Evolutionary conservation across 1,139 yeast genomes (phyloP), one percentile per base, ranked within the genome.

Genomic region (Pichia sp.): DNA sequence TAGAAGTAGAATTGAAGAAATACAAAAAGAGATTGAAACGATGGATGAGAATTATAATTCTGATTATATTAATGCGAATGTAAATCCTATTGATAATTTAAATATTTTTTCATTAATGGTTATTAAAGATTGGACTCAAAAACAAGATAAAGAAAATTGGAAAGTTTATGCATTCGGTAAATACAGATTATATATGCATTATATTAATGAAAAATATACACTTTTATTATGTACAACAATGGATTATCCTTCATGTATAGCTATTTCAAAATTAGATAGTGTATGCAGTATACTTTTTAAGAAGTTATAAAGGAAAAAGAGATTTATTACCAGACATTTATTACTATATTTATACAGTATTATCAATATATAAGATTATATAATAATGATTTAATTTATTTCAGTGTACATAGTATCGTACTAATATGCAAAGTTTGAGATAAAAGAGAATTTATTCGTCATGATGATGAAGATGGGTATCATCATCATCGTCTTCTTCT

Each of bases 61-160:
- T 8, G 58, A 56, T 33, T 56, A 56, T 35, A 55, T 58, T 15
- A 48, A 53, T 35, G 56, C 59, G 3, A 50, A 49, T 41, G 42
- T 51, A 6, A 52, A 63, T 13, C 63, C 68, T 6, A 35, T 50
- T 5, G 76, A 73, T 43, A 65, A 64, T 41, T 57, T 74, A 26
- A 68, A 68, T 45, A 70, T 74, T 11, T 63, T 69, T 48, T 65
- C 75, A n/a, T 57, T 74, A 27, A 53, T 72, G 40, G 74, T 72
- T 2, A 60, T 66, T 42, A 67, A 64, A 37, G 61, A 63, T 34
- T 63, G 68, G 56, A 54, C 56, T 13, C 57, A 56, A 19, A 46
- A 42, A 8, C 25, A 25, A 6, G 15, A 29, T 2, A 39, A 34
- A 5, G 37, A 36, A 2, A 27, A 16, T 4, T 55, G 60, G 57